Base-by-base conservation (phyloP, 495 filamentous ascomycete genomes). In the Stereocaulon alpinum region DNA sequence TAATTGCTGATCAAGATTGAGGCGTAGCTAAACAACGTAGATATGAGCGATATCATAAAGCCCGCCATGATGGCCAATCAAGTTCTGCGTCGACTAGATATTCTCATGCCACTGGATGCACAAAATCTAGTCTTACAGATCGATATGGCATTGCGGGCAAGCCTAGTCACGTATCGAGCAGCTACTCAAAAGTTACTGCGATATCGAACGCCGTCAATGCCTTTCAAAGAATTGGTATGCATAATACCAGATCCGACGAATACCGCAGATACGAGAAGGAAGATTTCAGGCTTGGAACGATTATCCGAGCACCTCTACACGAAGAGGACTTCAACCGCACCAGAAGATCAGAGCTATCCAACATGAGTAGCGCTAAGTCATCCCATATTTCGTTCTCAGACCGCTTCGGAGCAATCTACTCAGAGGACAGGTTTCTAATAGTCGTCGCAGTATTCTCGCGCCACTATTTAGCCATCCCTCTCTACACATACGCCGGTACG, bases 271-370 rank as follows among this genome's bases (percentile, higher is more conserved):
- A 40, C 40, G 20, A 34, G 0, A 59, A 52, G 27, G 47, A 52
- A 42, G 57, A 59, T 9, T 52, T 59, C 6, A 0, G 11, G 4
- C 34, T 40, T n/a, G 65, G 65, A 4, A 60, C 58, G 15, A 64
- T 67, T 50, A 51, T 67, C 40, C 60, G 58, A 12, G 65, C 65
- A 12, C 44, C 56, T 0, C 10, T 61, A n/a, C 65, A 67, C 37
- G 63, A 67, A 51, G 56, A 62, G 53, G 56, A 67, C 32, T 62
- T 60, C 24, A 59, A 42, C 57, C 37, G 22, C 47, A 20, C 47
- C 57, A 52, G 30, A 32, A 20, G 24, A 14, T 52, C 57, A 7
- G 37, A 14, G 27, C 17, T 59, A 34, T 59, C 37, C 18, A 42
- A 1, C n/a, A 40, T 18, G n/a, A 7, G 37, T 49, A 42, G 18